Evolutionary conservation across 129 eudicot species (phyloP).

Genomic region (Flaveria robusta): DNA sequence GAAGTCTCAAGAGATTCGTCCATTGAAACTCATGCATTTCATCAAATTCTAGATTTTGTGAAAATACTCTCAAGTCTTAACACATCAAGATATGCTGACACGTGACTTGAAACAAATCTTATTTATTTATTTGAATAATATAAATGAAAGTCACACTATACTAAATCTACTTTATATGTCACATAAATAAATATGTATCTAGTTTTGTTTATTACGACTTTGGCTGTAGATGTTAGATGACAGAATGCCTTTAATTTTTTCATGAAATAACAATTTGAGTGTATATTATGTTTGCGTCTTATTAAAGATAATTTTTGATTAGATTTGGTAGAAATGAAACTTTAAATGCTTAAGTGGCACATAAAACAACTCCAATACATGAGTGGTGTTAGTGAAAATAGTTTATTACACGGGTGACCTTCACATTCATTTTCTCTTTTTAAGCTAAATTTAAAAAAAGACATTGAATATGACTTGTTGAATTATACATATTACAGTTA

Average conservation of each 20-base stretch:
- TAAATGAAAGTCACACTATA: background rate
- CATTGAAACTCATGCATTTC: conserved; percentile 80
- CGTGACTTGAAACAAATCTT: conserved; percentile 34
- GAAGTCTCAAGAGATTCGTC: conserved; percentile 76
- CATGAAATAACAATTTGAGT: background rate
- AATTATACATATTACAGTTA: conserved; percentile 47
- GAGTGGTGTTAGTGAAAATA: background rate
- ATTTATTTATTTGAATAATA: background rate
- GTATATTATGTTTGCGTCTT: background rate
- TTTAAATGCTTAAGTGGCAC: background rate
- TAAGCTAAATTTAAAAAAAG: background rate
- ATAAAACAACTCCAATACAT: background rate
- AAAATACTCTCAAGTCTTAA: conserved; percentile 69
- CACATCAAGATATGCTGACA: conserved; percentile 79
- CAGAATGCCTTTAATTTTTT: background rate
- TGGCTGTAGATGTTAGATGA: background rate
- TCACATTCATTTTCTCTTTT: background rate
- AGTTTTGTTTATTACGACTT: background rate
- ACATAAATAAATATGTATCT: background rate
- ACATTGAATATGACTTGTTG: conserved; percentile 23
- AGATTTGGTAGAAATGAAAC: background rate
- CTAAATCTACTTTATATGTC: background rate
- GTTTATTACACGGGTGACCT: background rate
- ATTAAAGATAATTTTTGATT: background rate
- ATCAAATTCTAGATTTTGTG: conserved; percentile 75